phyloP scores from a whole-genome alignment of 2,329 filamentous ascomycete genomes.

The Pestalotiopsis fici region DNA sequence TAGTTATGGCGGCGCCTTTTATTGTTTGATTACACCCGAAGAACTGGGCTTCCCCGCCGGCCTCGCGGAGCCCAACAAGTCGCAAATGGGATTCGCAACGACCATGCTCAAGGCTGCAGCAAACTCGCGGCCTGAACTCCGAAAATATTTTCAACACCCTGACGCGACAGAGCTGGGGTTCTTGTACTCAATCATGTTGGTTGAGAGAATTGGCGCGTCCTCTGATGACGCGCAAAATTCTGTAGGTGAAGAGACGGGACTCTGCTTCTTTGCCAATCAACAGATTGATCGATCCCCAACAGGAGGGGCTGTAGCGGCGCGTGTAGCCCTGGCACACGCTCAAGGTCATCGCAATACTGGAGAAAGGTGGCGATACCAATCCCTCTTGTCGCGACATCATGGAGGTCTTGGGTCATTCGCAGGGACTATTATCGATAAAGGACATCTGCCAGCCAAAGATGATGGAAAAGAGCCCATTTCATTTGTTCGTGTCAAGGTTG shows the following conservation, averaged over 20 bases:
- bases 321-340: not conserved
- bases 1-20: not conserved
- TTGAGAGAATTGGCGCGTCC: not conserved
- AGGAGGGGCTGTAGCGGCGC: not conserved
- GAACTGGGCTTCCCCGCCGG: not conserved
- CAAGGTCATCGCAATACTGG: not conserved
- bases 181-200: not conserved
- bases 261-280: constrained; percentile 1
- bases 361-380: not conserved
- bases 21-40: not conserved
- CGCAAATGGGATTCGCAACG: not conserved
- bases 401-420: not conserved
- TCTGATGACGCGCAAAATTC: not conserved
- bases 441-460: not conserved
- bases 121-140: not conserved
- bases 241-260: not conserved
- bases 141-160: not conserved
- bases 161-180: not conserved
- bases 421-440: constrained; percentile 37
- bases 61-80: not conserved
- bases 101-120: not conserved
- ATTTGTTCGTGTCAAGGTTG: not conserved
- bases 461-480: not conserved
- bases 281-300: not conserved
- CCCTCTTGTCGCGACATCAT: not conserved